These are phyloP conservation scores for Sordariomycetes sp. DNA, from an alignment of 2,329 filamentous ascomycete genomes.

Conservation along the genomic window DNA sequence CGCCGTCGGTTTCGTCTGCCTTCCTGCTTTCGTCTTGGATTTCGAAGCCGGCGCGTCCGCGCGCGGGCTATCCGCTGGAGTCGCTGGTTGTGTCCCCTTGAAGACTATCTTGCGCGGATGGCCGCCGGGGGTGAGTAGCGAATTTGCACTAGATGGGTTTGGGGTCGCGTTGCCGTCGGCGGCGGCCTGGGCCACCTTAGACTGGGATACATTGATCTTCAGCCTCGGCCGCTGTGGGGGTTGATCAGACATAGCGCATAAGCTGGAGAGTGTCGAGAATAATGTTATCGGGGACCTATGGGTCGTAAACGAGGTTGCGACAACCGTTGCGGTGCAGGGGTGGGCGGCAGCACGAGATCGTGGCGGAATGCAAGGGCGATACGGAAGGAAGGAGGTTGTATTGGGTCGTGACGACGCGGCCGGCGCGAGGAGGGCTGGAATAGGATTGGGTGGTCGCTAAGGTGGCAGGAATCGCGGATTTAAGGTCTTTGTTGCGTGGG, in stretches of 20 bases:
- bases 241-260: not conserved
- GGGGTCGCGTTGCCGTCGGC: conserved; percentile 9
- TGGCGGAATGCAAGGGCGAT: not conserved
- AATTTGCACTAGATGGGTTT: conserved; percentile 9
- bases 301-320: not conserved
- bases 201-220: conserved; percentile 13
- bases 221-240: conserved; percentile 13
- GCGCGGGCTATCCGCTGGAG: conserved; percentile 17
- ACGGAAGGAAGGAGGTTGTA: not conserved
- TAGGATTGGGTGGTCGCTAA: no score
- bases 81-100: conserved; percentile 24
- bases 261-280: not conserved
- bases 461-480: no score
- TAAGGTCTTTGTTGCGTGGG: no score
- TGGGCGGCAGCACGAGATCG: not conserved
- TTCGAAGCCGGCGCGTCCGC: conserved; percentile 13
- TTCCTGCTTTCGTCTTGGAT: conserved; percentile 47
- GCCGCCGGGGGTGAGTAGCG: conserved; percentile 5
- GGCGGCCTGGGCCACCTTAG: conserved; percentile 7
- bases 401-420: not conserved
- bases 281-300: not conserved
- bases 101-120: conserved; percentile 26
- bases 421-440: no score
- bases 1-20: conserved; percentile 47
- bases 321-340: not conserved